phyloP scores from a whole-genome alignment of 345 rosid species.

The Toxicodendron radicans region DNA sequence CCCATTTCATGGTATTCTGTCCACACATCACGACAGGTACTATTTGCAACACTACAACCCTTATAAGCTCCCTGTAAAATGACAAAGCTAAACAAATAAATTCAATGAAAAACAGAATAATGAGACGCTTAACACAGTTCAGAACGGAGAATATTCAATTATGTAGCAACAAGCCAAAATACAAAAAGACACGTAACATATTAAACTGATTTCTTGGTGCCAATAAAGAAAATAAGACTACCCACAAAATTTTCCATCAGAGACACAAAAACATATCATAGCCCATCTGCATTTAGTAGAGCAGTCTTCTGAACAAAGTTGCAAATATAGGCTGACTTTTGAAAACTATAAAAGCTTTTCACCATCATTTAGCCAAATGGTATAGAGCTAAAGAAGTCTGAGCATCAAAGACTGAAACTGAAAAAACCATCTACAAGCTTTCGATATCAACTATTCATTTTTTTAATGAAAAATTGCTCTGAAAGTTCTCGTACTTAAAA shows the following conservation, averaged over 20 bases:
- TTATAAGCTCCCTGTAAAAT: slow-evolving; percentile 74
- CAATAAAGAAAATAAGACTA: not conserved
- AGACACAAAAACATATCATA: not conserved
- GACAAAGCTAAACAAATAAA: slow-evolving; percentile 12
- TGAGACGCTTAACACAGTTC: not conserved
- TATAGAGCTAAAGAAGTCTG: not conserved
- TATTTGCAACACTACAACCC: slow-evolving; percentile 64
- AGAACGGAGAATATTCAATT: not conserved
- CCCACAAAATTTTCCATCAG: slow-evolving; percentile 1
- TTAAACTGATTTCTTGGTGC: no score
- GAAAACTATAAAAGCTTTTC: not conserved
- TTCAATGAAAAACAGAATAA: not conserved
- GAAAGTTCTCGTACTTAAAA: not conserved
- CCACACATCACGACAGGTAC: slow-evolving; percentile 82
- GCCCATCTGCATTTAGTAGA: not conserved
- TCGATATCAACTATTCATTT: not conserved
- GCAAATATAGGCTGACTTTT: not conserved
- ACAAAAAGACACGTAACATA: no score
- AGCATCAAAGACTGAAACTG: not conserved
- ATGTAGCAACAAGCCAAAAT: slow-evolving; percentile 9
- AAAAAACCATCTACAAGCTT: not conserved
- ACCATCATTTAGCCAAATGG: not conserved
- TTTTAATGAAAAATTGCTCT: not conserved
- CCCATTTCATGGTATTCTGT: slow-evolving; percentile 98
- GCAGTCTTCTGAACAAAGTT: not conserved